Percentiles rank a stretch among this genome's conserved stretches.
Conservation (phyloP, 1,284 basidiomycete species). For the Abortiporus biennis region DNA sequence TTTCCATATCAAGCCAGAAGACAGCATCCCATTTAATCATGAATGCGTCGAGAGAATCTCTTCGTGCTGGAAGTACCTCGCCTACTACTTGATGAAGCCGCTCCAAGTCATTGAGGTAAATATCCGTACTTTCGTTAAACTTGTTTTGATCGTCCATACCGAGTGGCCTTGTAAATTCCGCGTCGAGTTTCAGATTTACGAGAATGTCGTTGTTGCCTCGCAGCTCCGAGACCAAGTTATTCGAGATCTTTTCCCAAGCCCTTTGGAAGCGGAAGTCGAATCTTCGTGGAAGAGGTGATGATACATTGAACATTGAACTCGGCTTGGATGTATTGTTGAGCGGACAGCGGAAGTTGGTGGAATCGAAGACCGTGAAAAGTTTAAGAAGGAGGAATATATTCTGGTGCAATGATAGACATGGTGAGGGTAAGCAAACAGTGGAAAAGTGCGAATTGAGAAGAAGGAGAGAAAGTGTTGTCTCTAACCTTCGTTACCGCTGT, state of each 20-base stretch:
- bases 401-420: constrained; percentile 1
- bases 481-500: no score
- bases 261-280: constrained; percentile 1
- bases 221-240: background rate
- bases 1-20: constrained; percentile 7
- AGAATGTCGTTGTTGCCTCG: background rate
- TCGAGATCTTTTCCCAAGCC: constrained; percentile 3
- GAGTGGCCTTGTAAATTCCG: background rate
- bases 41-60: constrained; percentile 4
- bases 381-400: constrained; percentile 7
- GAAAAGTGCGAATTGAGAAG: no score
- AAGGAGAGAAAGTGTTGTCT: no score
- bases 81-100: constrained; percentile 3
- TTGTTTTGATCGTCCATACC: background rate
- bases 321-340: constrained; percentile 3
- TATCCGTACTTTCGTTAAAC: background rate
- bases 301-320: constrained; percentile 4
- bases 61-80: constrained; percentile 6
- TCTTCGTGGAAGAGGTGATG: background rate
- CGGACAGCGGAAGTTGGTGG: constrained; percentile 7
- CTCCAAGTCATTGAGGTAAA: background rate
- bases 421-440: no score
- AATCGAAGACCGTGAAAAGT: constrained; percentile 5
- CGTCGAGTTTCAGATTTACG: background rate
- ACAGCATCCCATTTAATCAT: constrained; percentile 7